Evolutionary conservation across 108 stramenopile genomes (phyloP), one percentile per base, ranked within the genome.

Genomic region (Cyclotella sp.): DNA sequence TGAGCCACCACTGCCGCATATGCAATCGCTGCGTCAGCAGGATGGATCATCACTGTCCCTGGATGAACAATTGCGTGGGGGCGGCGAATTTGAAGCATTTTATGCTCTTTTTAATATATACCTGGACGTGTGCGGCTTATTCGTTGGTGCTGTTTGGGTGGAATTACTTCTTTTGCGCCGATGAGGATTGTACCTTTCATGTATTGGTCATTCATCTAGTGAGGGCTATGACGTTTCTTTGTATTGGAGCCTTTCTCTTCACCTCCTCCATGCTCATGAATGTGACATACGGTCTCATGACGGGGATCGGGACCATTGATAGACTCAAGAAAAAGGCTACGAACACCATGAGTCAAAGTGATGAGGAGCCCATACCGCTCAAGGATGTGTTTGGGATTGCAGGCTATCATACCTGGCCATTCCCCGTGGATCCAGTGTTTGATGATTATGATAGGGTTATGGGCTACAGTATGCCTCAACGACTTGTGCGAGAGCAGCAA

Each of bases 51-150:
- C 94, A 95, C 81, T 98, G 98, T 91, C 96, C 97, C 9, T 98
- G 98, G 98, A 98, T 99, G 93, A 99, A 99, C 85, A 99, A 99
- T 86, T 99, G 98, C 81, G 91, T 99, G 24, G 99, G 97, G 24
- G 91, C 87, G 12, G 80, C 76, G 16, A 84, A 84, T 67, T 84
- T 98, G 72, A 98, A 99, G 84, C 95, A 95, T 76, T 99, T 99
- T 81, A 74, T 97, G 46, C 91, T 99, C 2, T 99, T 99, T 82
- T 77, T 97, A 44, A 66, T 93, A 22, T 99, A 98, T 81, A 95
- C 96, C 0, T 97, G 95, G 92, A 71, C 90, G 6, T 89, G 94
- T 73, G 86, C 89, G 28, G 88, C 87, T 46, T 97, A 89, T 77
- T 86, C 93, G 0, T 71, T 99, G 62, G 60, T 79, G 8, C 78